Conservation (phyloP, 768 basidiomycete genomes). For the Favolaschia claudopus region DNA sequence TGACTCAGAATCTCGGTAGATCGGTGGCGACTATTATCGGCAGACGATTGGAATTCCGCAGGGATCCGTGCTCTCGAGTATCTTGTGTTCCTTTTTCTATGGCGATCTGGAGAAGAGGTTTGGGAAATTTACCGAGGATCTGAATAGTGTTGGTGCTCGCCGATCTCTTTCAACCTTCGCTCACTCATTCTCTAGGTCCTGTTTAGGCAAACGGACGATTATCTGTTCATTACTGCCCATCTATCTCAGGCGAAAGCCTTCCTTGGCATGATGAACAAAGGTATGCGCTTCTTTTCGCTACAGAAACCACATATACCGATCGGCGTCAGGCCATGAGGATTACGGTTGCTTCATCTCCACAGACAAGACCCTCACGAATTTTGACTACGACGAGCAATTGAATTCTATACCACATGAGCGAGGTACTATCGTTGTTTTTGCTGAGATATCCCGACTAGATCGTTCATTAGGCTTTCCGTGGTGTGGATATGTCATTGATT, state of each 20-base stretch:
- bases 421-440: neutral
- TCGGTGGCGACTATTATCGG: constrained; percentile 80
- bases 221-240: constrained; percentile 84
- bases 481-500: constrained; percentile 89
- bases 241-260: constrained; percentile 68
- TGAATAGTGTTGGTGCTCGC: constrained; percentile 61
- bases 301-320: too few species aligned
- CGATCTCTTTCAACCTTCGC: neutral
- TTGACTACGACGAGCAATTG: constrained; percentile 59
- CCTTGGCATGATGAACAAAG: constrained; percentile 77
- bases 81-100: constrained; percentile 96
- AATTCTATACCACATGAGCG: constrained; percentile 17
- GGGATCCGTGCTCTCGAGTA: constrained; percentile 91
- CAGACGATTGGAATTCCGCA: constrained; percentile 97
- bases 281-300: constrained; percentile 39
- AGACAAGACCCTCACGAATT: constrained; percentile 91
- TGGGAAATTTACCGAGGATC: constrained; percentile 60
- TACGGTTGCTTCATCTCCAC: constrained; percentile 92
- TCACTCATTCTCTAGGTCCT: constrained; percentile 59
- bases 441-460: neutral
- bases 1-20: constrained; percentile 56
- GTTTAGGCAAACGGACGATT: constrained; percentile 93
- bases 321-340: constrained; percentile 79
- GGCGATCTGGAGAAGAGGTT: constrained; percentile 82
- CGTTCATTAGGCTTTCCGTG: constrained; percentile 79